Conservation (phyloP, 2,329 filamentous ascomycete species). For the Penicillium sp. region DNA sequence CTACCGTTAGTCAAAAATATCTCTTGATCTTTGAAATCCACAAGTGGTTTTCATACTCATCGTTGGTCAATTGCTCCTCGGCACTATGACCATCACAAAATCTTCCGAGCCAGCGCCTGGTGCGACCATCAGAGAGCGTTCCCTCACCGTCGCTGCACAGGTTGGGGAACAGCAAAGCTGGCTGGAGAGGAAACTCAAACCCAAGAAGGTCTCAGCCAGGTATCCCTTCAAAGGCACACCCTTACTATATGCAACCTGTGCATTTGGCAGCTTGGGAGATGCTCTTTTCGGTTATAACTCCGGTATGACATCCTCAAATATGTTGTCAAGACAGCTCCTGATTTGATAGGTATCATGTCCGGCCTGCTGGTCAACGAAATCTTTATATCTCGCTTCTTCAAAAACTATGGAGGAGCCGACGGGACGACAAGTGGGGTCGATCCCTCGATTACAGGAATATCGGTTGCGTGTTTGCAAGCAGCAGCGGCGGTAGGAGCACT, state of each 20-base stretch:
- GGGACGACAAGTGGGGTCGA: conserved; percentile 28
- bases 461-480: conserved; percentile 37
- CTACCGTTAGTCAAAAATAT: not conserved
- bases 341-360: conserved; percentile 39
- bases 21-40: not conserved
- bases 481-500: conserved; percentile 38
- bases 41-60: not conserved
- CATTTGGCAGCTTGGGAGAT: conserved; percentile 43
- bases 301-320: conserved; percentile 24
- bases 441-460: conserved; percentile 42
- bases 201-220: conserved; percentile 34
- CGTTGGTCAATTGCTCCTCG: not conserved
- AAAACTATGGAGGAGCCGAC: conserved; percentile 38
- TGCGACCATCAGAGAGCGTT: conserved; percentile 22
- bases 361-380: conserved; percentile 42
- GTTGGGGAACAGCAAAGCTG: conserved; percentile 28
- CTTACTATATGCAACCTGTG: conserved; percentile 40
- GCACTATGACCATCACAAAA: conserved; percentile 4
- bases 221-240: conserved; percentile 40
- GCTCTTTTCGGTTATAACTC: conserved; percentile 45
- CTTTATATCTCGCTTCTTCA: conserved; percentile 43
- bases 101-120: conserved; percentile 5
- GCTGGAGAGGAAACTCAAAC: conserved; percentile 39
- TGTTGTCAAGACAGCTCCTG: not conserved
- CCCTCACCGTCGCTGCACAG: conserved; percentile 23